Conservation (phyloP, 306 rosid genomes). For the Aeschynomene evenia region DNA sequence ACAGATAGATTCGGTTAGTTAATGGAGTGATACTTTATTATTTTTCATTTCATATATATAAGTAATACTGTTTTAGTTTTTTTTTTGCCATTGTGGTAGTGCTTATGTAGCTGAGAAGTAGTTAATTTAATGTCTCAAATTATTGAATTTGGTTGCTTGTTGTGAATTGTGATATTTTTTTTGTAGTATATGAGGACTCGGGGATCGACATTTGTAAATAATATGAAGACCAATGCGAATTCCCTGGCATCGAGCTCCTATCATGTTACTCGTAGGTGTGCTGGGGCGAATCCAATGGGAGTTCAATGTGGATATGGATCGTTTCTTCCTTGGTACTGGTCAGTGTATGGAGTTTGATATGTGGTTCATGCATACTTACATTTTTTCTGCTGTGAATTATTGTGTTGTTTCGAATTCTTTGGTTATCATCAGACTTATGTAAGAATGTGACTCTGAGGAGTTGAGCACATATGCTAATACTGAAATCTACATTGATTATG, state of each 20-base stretch:
- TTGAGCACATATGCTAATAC: neutral
- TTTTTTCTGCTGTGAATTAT: neutral
- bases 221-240: constrained; percentile 25
- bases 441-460: neutral
- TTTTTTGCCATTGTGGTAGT: constrained; percentile 2
- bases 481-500: neutral
- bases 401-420: neutral
- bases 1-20: neutral
- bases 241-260: constrained; percentile 28
- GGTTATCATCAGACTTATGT: neutral
- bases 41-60: neutral
- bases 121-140: neutral
- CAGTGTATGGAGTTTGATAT: constrained; percentile 29
- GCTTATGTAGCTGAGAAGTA: neutral
- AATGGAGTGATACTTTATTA: neutral
- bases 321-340: constrained; percentile 70
- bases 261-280: constrained; percentile 14
- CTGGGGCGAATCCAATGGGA: constrained; percentile 26
- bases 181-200: constrained; percentile 49
- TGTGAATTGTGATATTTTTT: constrained; percentile 15
- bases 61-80: no score
- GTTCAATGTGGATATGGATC: constrained; percentile 45
- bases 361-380: neutral
- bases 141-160: constrained; percentile 19
- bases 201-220: constrained; percentile 37